Percentiles rank a stretch among this genome's conserved stretches.
Evolutionary conservation across 164 flowering plant genomes (phyloP).

Genomic region (Dillenia turbinata): DNA sequence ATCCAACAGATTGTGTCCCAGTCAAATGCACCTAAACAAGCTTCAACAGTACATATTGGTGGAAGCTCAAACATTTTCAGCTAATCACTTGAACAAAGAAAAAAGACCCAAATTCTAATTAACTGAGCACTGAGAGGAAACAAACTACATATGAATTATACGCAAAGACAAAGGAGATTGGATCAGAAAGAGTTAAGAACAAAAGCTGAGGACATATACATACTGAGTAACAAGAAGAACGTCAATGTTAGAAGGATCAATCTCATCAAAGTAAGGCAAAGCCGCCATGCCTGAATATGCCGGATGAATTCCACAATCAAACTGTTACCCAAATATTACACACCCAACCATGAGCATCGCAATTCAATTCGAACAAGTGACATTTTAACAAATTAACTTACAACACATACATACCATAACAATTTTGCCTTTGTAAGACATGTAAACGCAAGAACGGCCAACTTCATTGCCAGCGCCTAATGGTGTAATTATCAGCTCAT

Average conservation of each 20-base stretch:
- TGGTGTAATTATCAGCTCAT: constrained; percentile 79
- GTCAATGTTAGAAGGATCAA: constrained; percentile 88
- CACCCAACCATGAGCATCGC: no score
- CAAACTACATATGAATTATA: no score
- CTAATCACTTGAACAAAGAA: no score
- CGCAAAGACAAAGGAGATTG: no score
- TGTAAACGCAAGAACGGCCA: constrained; percentile 5
- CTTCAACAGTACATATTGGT: no score
- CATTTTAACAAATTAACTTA: no score
- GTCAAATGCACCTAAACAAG: no score
- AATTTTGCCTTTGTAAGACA: constrained; percentile 24
- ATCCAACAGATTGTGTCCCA: no score
- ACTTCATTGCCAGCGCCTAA: constrained; percentile 98
- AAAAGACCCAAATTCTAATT: no score
- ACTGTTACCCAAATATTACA: constrained; percentile 27
- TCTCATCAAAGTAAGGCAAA: constrained; percentile 95
- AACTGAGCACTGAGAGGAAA: no score
- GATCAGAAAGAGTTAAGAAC: background rate
- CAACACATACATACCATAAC: constrained; percentile 15
- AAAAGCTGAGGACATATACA: constrained; percentile 15
- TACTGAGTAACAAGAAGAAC: constrained; percentile 96
- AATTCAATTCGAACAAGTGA: no score
- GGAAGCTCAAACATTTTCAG: no score
- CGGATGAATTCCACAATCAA: constrained; percentile 98
- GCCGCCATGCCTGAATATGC: constrained; percentile 96